Evolutionary conservation across 495 filamentous ascomycete genomes (phyloP).

Genomic region (Mycothermus thermophilus): DNA sequence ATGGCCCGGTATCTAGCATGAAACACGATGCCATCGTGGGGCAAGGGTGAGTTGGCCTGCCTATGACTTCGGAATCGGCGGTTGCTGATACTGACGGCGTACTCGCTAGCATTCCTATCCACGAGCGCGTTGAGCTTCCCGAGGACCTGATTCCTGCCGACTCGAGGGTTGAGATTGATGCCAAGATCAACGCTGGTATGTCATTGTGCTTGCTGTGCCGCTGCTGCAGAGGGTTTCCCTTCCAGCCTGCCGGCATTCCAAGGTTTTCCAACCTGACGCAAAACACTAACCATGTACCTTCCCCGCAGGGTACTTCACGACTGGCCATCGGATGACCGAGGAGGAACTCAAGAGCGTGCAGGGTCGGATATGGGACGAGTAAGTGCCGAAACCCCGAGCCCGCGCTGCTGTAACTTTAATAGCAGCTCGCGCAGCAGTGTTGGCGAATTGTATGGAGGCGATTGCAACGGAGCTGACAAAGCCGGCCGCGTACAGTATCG

Average conservation of each 20-base stretch:
- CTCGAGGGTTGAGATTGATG: conserved; percentile 94
- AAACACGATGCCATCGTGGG: conserved; percentile 97
- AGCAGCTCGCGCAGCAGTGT: too few species aligned
- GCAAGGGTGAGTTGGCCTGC: conserved; percentile 67
- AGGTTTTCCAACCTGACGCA: too few species aligned
- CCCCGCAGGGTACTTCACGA: conserved; percentile 58
- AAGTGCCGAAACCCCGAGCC: conserved; percentile 13
- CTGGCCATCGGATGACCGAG: conserved; percentile 74
- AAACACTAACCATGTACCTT: too few species aligned
- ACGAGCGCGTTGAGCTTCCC: conserved; percentile 85
- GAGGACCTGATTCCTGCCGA: conserved; percentile 91
- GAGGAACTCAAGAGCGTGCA: conserved; percentile 74
- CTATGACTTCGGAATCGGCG: too few species aligned
- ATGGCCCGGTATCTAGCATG: conserved; percentile 45
- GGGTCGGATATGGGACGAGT: conserved; percentile 88
- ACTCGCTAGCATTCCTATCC: conserved; percentile 58
- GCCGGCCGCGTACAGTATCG: conserved; percentile 14
- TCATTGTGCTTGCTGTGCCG: conserved; percentile 7
- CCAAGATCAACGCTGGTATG: conserved; percentile 96
- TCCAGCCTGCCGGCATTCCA: too few species aligned
- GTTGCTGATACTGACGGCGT: conserved; percentile 1
- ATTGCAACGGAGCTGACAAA: conserved; percentile 14
- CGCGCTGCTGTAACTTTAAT: too few species aligned
- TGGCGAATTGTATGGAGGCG: conserved; percentile 6
- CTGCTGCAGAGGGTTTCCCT: too few species aligned